phyloP scores from a whole-genome alignment of 2,329 filamentous ascomycete genomes.

The Trichoderma sp. region DNA sequence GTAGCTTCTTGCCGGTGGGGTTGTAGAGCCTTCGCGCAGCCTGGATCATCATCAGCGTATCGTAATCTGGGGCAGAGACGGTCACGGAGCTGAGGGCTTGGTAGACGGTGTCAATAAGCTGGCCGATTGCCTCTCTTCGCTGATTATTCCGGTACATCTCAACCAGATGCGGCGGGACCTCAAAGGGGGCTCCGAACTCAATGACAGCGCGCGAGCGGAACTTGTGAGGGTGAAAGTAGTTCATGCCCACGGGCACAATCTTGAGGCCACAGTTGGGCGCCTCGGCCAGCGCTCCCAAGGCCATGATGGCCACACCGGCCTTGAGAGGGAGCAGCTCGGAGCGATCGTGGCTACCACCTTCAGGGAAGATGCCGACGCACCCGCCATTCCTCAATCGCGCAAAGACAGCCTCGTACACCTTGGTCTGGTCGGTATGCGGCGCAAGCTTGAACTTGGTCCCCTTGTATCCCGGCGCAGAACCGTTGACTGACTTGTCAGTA shows the following conservation, averaged over 20 bases:
- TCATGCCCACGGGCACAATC: conserved; percentile 97
- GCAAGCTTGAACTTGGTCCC: conserved; percentile 85
- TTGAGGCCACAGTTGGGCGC: conserved; percentile 85
- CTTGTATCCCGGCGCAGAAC: conserved; percentile 60
- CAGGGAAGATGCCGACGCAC: conserved; percentile 94
- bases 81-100: conserved; percentile 84
- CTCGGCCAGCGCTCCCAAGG: conserved; percentile 81
- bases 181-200: conserved; percentile 88
- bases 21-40: conserved; percentile 91
- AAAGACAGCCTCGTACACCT: conserved; percentile 93
- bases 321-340: conserved; percentile 89
- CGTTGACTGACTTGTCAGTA: conserved; percentile 52
- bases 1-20: conserved; percentile 88
- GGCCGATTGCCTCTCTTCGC: conserved; percentile 80
- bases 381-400: conserved; percentile 76
- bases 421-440: conserved; percentile 89
- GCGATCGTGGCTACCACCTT: conserved; percentile 93
- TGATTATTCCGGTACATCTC: conserved; percentile 81
- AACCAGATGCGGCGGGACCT: conserved; percentile 78
- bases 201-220: conserved; percentile 94
- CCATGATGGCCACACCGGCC: conserved; percentile 97
- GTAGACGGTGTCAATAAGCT: conserved; percentile 82
- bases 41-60: conserved; percentile 95
- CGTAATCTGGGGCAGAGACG: conserved; percentile 88
- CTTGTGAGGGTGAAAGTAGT: conserved; percentile 99